phyloP scores from a whole-genome alignment of 78 protist species.

The Emiliania huxleyi region DNA sequence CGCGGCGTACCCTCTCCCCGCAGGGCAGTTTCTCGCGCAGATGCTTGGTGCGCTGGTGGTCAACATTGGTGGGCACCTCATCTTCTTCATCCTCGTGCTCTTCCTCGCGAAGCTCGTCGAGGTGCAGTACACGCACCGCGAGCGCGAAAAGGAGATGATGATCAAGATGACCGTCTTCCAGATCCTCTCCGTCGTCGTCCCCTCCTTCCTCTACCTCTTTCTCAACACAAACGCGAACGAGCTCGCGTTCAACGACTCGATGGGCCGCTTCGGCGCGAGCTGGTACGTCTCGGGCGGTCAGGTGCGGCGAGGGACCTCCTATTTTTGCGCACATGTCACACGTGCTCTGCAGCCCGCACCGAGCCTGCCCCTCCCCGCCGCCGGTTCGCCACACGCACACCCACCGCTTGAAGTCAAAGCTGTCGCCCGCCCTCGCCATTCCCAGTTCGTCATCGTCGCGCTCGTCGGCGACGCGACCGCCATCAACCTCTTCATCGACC shows the following conservation, averaged over 20 bases:
- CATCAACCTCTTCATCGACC: neutral
- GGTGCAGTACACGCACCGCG: neutral
- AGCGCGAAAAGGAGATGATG: neutral
- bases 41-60: neutral
- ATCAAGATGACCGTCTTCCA: neutral
- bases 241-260: neutral
- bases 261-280: neutral
- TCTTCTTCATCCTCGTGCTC: neutral
- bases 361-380: neutral
- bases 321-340: neutral
- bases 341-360: neutral
- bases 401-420: too few relatives aligned
- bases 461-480: neutral
- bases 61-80: neutral
- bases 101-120: neutral
- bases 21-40: neutral
- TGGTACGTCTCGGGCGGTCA: neutral
- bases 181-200: neutral
- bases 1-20: neutral
- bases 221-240: neutral
- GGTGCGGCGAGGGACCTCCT: neutral
- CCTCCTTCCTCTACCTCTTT: neutral
- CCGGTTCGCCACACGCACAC: neutral
- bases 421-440: too few relatives aligned
- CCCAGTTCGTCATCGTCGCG: neutral